Base-by-base conservation (phyloP, 345 rosid species). In the Eucalyptus camaldulensis region DNA sequence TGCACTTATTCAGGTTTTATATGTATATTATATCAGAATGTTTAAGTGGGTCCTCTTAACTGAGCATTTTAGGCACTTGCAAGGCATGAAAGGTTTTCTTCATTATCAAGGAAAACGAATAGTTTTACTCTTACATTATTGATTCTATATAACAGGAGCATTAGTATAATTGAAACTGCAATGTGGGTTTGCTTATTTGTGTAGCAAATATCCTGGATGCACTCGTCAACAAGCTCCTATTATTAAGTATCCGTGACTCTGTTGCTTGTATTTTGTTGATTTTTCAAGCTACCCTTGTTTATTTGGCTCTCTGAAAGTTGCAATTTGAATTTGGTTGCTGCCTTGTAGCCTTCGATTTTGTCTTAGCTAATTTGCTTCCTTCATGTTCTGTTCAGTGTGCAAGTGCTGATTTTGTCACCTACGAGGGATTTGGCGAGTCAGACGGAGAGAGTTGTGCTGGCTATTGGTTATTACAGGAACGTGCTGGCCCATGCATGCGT, bases 351-450 rank as follows among this genome's bases (percentile, higher is more conserved):
- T 10, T 89, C 50, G 16, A 21, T 27, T 60, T 60, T 49, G 65
- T 21, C 45, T 49, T 4, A 14, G 43, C 16, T 50, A 31, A n/a
- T 54, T 54, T 22, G 58, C 85, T n/a, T 31, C 43, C 49, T 80
- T 80, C 44, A 67, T 29, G 19, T 31, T 54, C 37, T 69, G 86
- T 91, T 43, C 87, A 97, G 98, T 95, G 96, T 98, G 60, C 99
- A 98, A 93, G 99, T 97, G 22, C 92, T 96, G 94, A 97, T 98
- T 88, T 91, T 96, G 93, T 97, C 99, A 4, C 99, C 99, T 3
- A 97, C 99, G 6, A 97, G 99, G 92, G 99, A 98, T 89, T 91
- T 96, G 92, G 99, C 99, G n/a, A 54, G 95, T 29, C 99, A 97
- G 91, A 98, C 99, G 7, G 97, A 96, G 95, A 95, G 92, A 90